A percentile compares a stretch with the other conserved stretches of the same genome.
phyloP scores from a whole-genome alignment of 129 eudicot genomes.

The Lactuca sativa region DNA sequence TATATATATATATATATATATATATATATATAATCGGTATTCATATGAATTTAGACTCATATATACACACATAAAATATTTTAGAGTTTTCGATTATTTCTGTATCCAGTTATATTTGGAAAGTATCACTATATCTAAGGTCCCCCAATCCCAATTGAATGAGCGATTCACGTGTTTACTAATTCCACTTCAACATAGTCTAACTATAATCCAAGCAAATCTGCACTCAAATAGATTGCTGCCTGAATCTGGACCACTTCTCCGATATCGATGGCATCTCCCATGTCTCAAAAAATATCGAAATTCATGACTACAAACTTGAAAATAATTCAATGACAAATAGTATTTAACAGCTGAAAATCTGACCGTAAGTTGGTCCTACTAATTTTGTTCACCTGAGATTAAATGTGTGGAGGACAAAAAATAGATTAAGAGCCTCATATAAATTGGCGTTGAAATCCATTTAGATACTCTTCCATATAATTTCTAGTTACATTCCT shows the following conservation, averaged over 20 bases:
- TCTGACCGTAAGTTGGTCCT: constrained; percentile 1
- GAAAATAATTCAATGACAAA: background rate
- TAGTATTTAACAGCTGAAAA: background rate
- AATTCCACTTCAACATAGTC: background rate
- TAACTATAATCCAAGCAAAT: background rate
- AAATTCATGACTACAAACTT: background rate
- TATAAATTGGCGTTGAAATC: background rate
- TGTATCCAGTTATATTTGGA: background rate
- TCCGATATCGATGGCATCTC: background rate
- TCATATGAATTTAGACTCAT: too few species aligned
- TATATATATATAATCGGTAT: too few species aligned
- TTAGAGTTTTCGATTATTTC: too few species aligned
- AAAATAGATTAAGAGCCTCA: background rate
- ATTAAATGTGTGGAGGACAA: constrained; percentile 1
- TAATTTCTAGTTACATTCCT: background rate
- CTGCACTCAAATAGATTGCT: background rate
- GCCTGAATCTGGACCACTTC: background rate
- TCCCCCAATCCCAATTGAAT: background rate
- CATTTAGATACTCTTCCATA: background rate
- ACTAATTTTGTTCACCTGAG: constrained; percentile 10
- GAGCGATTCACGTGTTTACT: background rate
- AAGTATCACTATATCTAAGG: background rate
- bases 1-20: too few species aligned
- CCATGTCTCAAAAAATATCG: background rate
- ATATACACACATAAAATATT: too few species aligned